Percentiles rank a stretch among this genome's conserved stretches.
Evolutionary conservation across 1,284 basidiomycete genomes (phyloP).

Genomic region (Leccinum subrobustum): DNA sequence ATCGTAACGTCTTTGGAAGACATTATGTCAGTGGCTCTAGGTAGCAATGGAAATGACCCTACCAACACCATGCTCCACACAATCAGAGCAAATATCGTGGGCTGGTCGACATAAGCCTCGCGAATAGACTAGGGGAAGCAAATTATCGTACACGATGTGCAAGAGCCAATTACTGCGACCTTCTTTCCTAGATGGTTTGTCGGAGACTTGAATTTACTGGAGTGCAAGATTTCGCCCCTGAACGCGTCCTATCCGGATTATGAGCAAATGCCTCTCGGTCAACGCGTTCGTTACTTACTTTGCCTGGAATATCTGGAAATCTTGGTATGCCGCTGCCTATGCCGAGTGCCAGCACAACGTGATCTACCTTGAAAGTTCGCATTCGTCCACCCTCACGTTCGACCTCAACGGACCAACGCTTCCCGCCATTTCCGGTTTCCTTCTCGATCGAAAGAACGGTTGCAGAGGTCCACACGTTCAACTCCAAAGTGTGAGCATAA

Average conservation of each 20-base stretch:
- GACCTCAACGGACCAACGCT: constrained; percentile 42
- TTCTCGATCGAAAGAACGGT: constrained; percentile 35
- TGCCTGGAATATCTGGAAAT: constrained; percentile 38
- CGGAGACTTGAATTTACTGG: constrained; percentile 48
- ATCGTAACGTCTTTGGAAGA: constrained; percentile 51
- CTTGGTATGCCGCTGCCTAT: constrained; percentile 39
- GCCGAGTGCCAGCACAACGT: constrained; percentile 44
- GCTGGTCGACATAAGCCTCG: constrained; percentile 18
- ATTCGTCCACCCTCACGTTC: constrained; percentile 31
- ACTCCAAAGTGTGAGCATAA: constrained; percentile 44
- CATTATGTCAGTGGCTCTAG: not conserved
- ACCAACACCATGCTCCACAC: constrained; percentile 32
- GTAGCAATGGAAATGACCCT: not conserved
- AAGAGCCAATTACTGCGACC: constrained; percentile 59
- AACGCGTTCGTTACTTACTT: constrained; percentile 9
- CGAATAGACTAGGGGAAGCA: not conserved
- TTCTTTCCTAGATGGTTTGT: constrained; percentile 55
- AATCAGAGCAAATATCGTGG: constrained; percentile 32
- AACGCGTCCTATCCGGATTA: constrained; percentile 45
- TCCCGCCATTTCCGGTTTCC: constrained; percentile 28
- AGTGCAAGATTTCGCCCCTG: constrained; percentile 57
- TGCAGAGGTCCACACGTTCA: constrained; percentile 46
- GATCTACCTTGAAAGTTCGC: constrained; percentile 37
- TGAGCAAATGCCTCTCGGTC: constrained; percentile 15
- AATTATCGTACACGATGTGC: constrained; percentile 48